Evolutionary conservation across 352 stramenopile species (phyloP).

Genomic region (Saprolegnia parasitica): DNA sequence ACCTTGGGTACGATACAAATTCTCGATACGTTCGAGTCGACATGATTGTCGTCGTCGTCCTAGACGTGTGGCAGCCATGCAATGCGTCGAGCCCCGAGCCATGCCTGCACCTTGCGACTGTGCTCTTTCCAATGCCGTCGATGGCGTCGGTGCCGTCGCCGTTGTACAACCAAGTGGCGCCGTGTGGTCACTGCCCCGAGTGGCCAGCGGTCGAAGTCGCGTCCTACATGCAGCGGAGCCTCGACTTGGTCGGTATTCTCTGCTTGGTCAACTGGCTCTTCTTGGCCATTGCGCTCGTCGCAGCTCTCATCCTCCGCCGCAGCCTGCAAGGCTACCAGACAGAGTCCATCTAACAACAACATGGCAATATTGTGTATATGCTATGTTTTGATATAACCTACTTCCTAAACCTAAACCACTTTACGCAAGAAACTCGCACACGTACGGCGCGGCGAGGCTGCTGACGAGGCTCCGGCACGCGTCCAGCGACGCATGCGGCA

Average conservation of each 20-base stretch:
- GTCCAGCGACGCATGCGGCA: not conserved
- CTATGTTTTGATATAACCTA: not conserved
- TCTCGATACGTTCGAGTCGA: no score
- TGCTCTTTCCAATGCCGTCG: not conserved
- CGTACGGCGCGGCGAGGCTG: not conserved
- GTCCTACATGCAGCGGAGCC: conserved; percentile 54
- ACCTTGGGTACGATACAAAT: not conserved
- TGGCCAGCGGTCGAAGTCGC: conserved; percentile 65
- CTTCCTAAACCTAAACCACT: not conserved
- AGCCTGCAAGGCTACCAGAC: conserved; percentile 79
- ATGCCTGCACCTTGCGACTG: not conserved
- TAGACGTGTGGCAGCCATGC: not conserved
- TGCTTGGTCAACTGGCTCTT: conserved; percentile 68
- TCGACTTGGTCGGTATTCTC: conserved; percentile 63
- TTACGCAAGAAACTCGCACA: not conserved
- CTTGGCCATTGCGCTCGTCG: conserved; percentile 63
- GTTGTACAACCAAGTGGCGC: conserved; percentile 15
- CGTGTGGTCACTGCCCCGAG: conserved; percentile 70
- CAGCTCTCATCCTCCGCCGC: conserved; percentile 60
- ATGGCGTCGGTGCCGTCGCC: not conserved
- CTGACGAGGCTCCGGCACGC: not conserved
- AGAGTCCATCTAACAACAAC: conserved; percentile 73
- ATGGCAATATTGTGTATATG: not conserved
- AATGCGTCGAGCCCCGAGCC: not conserved
- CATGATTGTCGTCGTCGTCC: not conserved